Evolutionary conservation across 2,329 filamentous ascomycete genomes (phyloP).

Genomic region (Xylaria sp.): DNA sequence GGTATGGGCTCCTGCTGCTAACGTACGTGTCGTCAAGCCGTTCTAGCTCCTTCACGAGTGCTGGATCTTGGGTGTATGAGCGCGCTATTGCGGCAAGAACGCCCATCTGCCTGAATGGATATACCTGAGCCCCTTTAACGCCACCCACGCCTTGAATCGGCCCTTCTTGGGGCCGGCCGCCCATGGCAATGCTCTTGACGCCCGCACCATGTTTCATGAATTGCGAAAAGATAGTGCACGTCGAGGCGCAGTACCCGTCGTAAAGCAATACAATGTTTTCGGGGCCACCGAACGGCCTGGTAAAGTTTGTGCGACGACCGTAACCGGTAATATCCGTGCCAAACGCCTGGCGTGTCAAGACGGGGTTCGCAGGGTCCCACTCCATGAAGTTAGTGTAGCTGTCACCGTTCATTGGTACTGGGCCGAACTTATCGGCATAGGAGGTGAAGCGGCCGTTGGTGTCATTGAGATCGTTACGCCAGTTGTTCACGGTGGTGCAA

Average conservation of each 20-base stretch:
- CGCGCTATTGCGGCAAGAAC: slow-evolving; percentile 24
- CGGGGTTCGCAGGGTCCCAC: slow-evolving; percentile 33
- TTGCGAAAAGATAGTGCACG: slow-evolving; percentile 35
- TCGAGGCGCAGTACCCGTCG: slow-evolving; percentile 38
- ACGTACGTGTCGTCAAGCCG: slow-evolving; percentile 29
- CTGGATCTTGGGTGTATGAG: slow-evolving; percentile 15
- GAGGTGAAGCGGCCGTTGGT: slow-evolving; percentile 35
- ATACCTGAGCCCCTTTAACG: slow-evolving; percentile 31
- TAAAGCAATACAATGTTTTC: slow-evolving; percentile 37
- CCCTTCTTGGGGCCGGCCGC: slow-evolving; percentile 25
- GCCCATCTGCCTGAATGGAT: slow-evolving; percentile 23
- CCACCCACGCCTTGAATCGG: slow-evolving; percentile 33
- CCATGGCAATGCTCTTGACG: slow-evolving; percentile 36
- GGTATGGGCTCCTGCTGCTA: slow-evolving; percentile 27
- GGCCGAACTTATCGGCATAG: slow-evolving; percentile 35
- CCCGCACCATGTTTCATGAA: slow-evolving; percentile 34
- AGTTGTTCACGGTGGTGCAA: slow-evolving; percentile 32
- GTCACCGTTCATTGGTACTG: slow-evolving; percentile 19
- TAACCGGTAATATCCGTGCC: slow-evolving; percentile 34
- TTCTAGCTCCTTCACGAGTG: slow-evolving; percentile 14
- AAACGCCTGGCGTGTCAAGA: slow-evolving; percentile 24
- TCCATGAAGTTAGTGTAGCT: slow-evolving; percentile 33
- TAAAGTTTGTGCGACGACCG: slow-evolving; percentile 34
- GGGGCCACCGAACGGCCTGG: slow-evolving; percentile 31
- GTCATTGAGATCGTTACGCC: slow-evolving; percentile 35